phyloP scores from a whole-genome alignment of 306 rosid genomes.

The Quillaja saponaria region DNA sequence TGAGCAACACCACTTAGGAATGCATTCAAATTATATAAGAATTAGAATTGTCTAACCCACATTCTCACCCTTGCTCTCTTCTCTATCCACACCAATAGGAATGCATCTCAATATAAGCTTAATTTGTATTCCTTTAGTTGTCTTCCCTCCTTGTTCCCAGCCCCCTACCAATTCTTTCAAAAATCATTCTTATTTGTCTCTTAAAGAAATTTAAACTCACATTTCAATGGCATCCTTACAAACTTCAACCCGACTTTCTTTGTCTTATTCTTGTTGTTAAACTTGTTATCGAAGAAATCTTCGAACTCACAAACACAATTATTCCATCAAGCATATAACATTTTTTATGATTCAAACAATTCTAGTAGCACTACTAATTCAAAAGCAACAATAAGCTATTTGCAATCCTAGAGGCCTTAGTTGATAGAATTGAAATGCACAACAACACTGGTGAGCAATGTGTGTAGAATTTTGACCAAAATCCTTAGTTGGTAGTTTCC shows the following conservation, averaged over 20 bases:
- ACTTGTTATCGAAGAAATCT: slow-evolving; percentile 18
- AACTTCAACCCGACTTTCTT: slow-evolving; percentile 25
- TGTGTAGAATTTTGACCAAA: too few relatives aligned
- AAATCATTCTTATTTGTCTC: too few relatives aligned
- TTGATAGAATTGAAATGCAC: slow-evolving; percentile 71
- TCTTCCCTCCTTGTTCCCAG: background rate
- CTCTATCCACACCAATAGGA: background rate
- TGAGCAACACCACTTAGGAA: too few relatives aligned
- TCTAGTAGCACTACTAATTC: slow-evolving; percentile 6
- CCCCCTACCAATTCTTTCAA: too few relatives aligned
- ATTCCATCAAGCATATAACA: background rate
- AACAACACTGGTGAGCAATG: slow-evolving; percentile 60
- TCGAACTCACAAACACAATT: slow-evolving; percentile 4
- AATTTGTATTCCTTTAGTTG: background rate
- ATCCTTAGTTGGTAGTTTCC: too few relatives aligned
- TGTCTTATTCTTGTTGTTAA: slow-evolving; percentile 27
- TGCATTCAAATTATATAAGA: too few relatives aligned
- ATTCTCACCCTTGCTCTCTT: background rate
- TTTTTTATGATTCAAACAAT: background rate
- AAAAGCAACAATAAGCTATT: slow-evolving; percentile 40
- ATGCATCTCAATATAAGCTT: background rate
- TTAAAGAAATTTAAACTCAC: background rate
- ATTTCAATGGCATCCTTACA: slow-evolving; percentile 41
- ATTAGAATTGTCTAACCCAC: background rate
- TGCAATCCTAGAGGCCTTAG: slow-evolving; percentile 51